These are phyloP conservation scores for Wickerhamomyces chaumierensis DNA, from an alignment of 805 yeast species.

Conservation along the genomic window DNA sequence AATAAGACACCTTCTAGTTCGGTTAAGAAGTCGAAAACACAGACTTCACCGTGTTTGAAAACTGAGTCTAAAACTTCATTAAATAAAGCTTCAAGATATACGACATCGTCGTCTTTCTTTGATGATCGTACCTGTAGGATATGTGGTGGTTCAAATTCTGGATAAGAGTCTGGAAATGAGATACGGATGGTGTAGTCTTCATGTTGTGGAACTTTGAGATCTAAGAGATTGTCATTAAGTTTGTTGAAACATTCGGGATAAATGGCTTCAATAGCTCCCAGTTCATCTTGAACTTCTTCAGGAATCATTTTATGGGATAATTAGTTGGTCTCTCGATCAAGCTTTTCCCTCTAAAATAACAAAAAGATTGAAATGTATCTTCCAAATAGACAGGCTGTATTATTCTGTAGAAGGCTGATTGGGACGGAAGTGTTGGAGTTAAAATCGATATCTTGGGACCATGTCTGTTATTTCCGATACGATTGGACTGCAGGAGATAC, in stretches of 20 bases:
- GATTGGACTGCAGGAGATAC: too few species aligned
- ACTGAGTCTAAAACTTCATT: conserved; percentile 41
- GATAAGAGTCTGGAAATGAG: conserved; percentile 65
- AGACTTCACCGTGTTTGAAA: conserved; percentile 54
- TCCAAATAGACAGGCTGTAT: too few species aligned
- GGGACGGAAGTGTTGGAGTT: too few species aligned
- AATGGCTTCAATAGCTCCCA: conserved; percentile 78
- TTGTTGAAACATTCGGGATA: conserved; percentile 51
- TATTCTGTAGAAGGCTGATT: too few species aligned
- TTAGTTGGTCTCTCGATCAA: too few species aligned
- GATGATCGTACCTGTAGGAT: conserved; percentile 42
- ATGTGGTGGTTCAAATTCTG: conserved; percentile 46
- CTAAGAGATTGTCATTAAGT: conserved; percentile 26
- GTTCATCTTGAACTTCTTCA: conserved; percentile 56
- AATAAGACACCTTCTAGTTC: conserved; percentile 49
- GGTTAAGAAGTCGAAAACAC: conserved; percentile 65
- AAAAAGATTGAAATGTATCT: too few species aligned
- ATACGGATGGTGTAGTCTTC: conserved; percentile 50
- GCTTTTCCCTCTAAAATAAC: too few species aligned
- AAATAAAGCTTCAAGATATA: conserved; percentile 34
- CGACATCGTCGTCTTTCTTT: conserved; percentile 23
- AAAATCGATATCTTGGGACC: too few species aligned
- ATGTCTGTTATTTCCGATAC: too few species aligned
- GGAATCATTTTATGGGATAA: too few species aligned
- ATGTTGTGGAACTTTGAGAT: conserved; percentile 50